Percentiles rank a stretch among this genome's conserved stretches.
These are phyloP conservation scores for Pyricularia sp. DNA, from an alignment of 2,329 filamentous ascomycete genomes.

Conservation along the genomic window DNA sequence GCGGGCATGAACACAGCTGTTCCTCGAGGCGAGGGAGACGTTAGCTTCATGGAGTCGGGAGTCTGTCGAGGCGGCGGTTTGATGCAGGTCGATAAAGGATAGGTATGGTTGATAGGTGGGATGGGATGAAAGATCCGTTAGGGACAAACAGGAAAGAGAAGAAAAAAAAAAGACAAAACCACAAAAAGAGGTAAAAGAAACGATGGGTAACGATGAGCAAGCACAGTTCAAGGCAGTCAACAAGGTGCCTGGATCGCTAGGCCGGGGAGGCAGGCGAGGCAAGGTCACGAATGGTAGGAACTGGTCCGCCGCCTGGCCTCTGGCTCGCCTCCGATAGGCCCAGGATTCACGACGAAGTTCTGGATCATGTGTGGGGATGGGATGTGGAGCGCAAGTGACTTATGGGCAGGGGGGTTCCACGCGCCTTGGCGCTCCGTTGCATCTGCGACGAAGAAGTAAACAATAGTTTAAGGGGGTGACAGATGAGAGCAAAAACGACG, in stretches of 20 bases:
- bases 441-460: neutral
- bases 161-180: neutral
- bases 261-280: neutral
- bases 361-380: neutral
- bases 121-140: neutral
- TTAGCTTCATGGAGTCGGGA: neutral
- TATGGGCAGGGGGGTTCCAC: neutral
- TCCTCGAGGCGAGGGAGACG: neutral
- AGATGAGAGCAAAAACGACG: neutral
- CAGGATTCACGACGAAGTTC: neutral
- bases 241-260: neutral
- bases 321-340: constrained; percentile 3
- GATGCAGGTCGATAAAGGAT: neutral
- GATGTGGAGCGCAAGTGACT: neutral
- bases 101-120: neutral
- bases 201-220: neutral
- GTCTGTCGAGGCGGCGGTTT: neutral
- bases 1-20: constrained; percentile 1
- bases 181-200: neutral
- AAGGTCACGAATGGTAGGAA: neutral
- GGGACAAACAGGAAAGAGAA: neutral
- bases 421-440: neutral
- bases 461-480: neutral
- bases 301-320: neutral
- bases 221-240: neutral